Evolutionary conservation across 192 early-diverging fungal species (phyloP).

Genomic region (Rhizoclosmatium sp.): DNA sequence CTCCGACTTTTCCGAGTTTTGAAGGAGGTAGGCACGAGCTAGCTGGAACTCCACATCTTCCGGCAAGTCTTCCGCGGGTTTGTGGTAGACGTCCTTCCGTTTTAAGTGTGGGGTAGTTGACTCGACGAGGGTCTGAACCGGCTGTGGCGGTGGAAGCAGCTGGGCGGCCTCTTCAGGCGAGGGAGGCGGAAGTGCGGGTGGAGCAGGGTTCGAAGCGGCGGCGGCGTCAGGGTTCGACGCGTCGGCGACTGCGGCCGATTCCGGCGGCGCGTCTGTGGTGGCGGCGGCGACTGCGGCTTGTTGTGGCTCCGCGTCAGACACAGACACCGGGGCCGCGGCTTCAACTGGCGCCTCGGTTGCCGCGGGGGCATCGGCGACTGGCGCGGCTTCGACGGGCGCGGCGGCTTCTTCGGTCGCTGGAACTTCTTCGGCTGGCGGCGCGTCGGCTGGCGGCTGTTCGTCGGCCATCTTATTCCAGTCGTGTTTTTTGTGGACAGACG

Average conservation of each 20-base stretch:
- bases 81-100: slow-evolving; percentile 49
- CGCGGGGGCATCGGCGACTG: slow-evolving; percentile 1
- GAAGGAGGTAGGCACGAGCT: slow-evolving; percentile 56
- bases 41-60: slow-evolving; percentile 58
- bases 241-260: slow-evolving; percentile 6
- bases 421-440: neutral
- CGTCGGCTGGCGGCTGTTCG: neutral
- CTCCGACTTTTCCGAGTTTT: slow-evolving; percentile 48
- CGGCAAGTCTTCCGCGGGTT: slow-evolving; percentile 42
- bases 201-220: slow-evolving; percentile 1
- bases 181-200: slow-evolving; percentile 22
- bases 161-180: neutral
- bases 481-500: neutral
- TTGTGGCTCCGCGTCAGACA: slow-evolving; percentile 23
- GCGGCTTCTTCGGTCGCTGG: neutral
- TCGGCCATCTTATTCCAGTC: slow-evolving; percentile 1
- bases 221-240: neutral
- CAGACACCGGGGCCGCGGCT: neutral
- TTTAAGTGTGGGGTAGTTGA: slow-evolving; percentile 40
- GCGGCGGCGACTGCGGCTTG: neutral
- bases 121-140: slow-evolving; percentile 13
- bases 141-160: neutral
- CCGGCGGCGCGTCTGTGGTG: neutral
- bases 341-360: slow-evolving; percentile 11
- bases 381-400: neutral